Evolutionary conservation across 805 yeast genomes (phyloP).

Genomic region (Candida broadrunensis): DNA sequence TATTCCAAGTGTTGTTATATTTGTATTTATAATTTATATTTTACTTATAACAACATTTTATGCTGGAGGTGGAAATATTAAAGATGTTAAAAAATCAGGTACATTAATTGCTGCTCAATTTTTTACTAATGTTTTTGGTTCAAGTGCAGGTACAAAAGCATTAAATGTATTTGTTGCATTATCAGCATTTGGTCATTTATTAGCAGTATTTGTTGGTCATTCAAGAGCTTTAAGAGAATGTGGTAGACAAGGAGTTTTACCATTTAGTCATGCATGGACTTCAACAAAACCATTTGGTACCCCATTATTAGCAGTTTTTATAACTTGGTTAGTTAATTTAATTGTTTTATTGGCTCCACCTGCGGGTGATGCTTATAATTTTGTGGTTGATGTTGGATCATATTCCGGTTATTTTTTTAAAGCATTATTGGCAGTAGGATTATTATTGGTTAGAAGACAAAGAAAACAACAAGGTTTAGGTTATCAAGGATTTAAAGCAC

Average conservation of each 20-base stretch:
- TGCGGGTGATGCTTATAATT: constrained; percentile 33
- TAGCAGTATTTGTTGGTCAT: constrained; percentile 25
- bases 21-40: constrained; percentile 29
- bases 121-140: constrained; percentile 29
- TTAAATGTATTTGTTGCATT: constrained; percentile 25
- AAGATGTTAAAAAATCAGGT: constrained; percentile 5
- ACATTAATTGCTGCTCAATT: constrained; percentile 26
- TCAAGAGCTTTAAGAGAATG: constrained; percentile 30
- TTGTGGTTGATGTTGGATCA: constrained; percentile 28
- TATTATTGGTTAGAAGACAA: constrained; percentile 22
- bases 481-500: constrained; percentile 27
- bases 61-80: constrained; percentile 12
- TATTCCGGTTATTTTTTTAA: constrained; percentile 27
- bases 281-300: constrained; percentile 30
- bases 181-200: constrained; percentile 29
- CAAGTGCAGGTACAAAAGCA: constrained; percentile 17
- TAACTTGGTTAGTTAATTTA: constrained; percentile 22
- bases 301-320: constrained; percentile 22
- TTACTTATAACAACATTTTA: constrained; percentile 31
- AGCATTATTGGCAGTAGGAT: constrained; percentile 22
- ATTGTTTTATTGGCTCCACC: constrained; percentile 30
- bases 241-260: constrained; percentile 32
- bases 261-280: constrained; percentile 25
- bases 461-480: constrained; percentile 34
- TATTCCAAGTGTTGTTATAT: constrained; percentile 29